Percentiles rank a stretch among this genome's conserved stretches.
Conservation (phyloP, 2,329 filamentous ascomycete species). For the Claviceps citrina region DNA sequence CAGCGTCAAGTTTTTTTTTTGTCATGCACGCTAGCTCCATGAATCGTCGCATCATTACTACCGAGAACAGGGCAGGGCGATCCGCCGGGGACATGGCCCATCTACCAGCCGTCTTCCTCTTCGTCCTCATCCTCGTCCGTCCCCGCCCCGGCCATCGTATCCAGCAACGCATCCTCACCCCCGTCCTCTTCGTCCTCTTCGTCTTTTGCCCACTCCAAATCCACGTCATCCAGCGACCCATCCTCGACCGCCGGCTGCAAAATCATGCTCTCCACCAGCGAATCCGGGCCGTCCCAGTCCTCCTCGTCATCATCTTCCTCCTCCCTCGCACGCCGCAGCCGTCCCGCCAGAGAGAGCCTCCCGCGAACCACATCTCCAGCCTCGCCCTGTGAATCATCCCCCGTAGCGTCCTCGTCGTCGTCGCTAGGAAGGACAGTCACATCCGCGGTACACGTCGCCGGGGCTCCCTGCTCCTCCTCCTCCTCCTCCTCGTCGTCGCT, state of each 20-base stretch:
- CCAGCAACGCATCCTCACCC: constrained; percentile 14
- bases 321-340: constrained; percentile 10
- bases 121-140: constrained; percentile 15
- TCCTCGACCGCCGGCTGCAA: too few species aligned
- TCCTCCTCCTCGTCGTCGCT: constrained; percentile 1
- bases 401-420: background rate
- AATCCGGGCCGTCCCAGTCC: constrained; percentile 8
- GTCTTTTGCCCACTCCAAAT: too few species aligned
- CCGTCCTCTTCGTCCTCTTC: constrained; percentile 9
- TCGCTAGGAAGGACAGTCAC: too few species aligned
- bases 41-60: too few species aligned
- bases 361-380: constrained; percentile 6
- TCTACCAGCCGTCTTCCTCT: constrained; percentile 7
- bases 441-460: too few species aligned
- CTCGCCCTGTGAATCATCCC: too few species aligned
- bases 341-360: constrained; percentile 11
- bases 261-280: constrained; percentile 3
- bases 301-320: constrained; percentile 11
- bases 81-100: background rate
- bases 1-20: too few species aligned
- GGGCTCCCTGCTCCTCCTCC: background rate
- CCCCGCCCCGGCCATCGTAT: constrained; percentile 20
- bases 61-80: background rate
- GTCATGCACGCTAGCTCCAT: too few species aligned
- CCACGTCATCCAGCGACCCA: too few species aligned